A percentile compares a stretch with the other conserved stretches of the same genome.
These are phyloP conservation scores for Leavenworthia alabamica DNA, from an alignment of 345 rosid species.

Conservation along the genomic window DNA sequence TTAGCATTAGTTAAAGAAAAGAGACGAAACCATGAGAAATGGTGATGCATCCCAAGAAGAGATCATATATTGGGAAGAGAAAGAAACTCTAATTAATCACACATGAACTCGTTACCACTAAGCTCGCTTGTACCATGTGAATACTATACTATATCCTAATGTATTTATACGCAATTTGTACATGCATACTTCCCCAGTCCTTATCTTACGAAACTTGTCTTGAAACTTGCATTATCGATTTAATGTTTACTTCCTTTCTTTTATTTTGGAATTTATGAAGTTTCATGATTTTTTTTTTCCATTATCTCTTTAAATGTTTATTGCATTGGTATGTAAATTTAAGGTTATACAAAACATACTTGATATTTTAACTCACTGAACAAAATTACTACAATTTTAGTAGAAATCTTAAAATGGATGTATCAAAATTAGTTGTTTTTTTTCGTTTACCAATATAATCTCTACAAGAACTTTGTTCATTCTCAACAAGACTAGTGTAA, in stretches of 20 bases:
- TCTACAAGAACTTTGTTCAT: too few species aligned
- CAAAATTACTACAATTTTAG: background rate
- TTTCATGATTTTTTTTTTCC: background rate
- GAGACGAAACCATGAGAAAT: conserved; percentile 24
- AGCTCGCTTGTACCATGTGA: conserved; percentile 26
- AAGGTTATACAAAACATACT: background rate
- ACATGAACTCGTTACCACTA: conserved; percentile 23
- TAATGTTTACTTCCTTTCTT: background rate
- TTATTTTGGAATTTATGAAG: background rate
- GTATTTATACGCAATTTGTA: conserved; percentile 8
- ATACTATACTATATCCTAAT: background rate
- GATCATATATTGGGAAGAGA: conserved; percentile 16
- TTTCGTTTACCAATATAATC: too few species aligned
- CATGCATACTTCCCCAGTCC: conserved; percentile 9
- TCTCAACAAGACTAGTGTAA: too few species aligned
- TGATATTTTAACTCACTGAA: background rate
- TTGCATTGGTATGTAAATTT: background rate
- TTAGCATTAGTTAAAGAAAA: background rate
- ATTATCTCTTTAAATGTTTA: background rate
- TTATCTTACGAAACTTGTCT: conserved; percentile 21
- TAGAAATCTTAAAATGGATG: background rate
- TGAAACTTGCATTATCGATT: background rate
- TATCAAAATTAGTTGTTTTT: background rate
- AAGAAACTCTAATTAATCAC: background rate
- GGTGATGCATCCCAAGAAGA: conserved; percentile 28